Base-by-base conservation (phyloP, 768 basidiomycete genomes). In the Hericium erinaceus region DNA sequence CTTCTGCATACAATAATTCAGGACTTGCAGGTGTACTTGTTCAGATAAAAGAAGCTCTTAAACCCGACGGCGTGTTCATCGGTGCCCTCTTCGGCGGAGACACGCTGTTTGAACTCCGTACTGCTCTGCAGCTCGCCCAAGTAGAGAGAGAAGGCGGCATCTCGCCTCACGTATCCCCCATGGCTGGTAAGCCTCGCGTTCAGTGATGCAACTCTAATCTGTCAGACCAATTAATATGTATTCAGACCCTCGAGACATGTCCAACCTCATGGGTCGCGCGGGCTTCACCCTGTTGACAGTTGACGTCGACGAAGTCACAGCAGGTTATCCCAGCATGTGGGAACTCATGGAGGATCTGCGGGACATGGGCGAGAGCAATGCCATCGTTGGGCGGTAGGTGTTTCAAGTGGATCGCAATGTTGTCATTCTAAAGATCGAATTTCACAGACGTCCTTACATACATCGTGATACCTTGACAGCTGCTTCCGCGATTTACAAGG, bases 321-420 rank as follows among this genome's bases (percentile, higher is more conserved):
- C 98, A 39, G 80, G 80, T 7, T 99, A 98, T 67, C 97, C 97
- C 0, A 88, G 84, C 48, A 95, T 98, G 80, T 98, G 89, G 87
- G 95, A 98, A 66, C 80, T 99, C 13, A 77, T 98, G 70, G 84
- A 93, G 57, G 97, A 99, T 70, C 72, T 99, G n/a, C 79, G 82
- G 54, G 85, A 92, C 67, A 99, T 99, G 97, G 97, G 97, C 18
- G 97, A 99, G 68, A 84, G 82, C 52, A 98, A 97, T 67, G 92
- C 94, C 11, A 80, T 98, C 48, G 73, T 95, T 37, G 92, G 89
- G 65, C 76, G 92, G 86, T 91, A 60, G 48, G 77, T 65, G 9
- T 26, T 5, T 44, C 4, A 13, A 53, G 48, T 18, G 12, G 39
- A 54, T n/a, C 40, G 3, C 26, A 22, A 15, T 41, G 15, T 24